A percentile compares a stretch with the other conserved stretches of the same genome.
Conservation (phyloP, 306 rosid genomes). For the Cucurbita maxima region DNA sequence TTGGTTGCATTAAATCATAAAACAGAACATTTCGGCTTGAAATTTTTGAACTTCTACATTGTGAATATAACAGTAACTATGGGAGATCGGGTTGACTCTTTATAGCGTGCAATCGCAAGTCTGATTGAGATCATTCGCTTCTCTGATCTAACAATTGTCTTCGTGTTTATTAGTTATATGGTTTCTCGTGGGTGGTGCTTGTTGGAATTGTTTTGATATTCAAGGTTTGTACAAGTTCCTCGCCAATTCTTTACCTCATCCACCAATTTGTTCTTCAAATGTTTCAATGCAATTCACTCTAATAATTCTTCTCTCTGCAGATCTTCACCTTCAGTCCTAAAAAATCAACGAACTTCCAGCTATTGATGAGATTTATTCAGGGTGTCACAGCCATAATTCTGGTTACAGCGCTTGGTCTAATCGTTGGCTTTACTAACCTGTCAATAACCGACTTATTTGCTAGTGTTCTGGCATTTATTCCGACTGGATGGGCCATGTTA, state of each 20-base stretch:
- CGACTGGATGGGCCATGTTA: conserved; percentile 84
- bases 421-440: conserved; percentile 46
- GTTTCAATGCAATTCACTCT: background rate
- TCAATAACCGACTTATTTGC: conserved; percentile 77
- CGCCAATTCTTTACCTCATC: background rate
- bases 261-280: background rate
- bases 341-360: conserved; percentile 50
- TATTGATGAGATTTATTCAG: conserved; percentile 65
- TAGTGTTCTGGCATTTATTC: conserved; percentile 64
- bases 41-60: background rate
- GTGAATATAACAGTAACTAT: background rate
- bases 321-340: conserved; percentile 73
- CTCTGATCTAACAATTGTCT: conserved; percentile 12
- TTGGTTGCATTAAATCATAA: background rate
- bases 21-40: background rate
- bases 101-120: background rate
- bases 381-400: conserved; percentile 58
- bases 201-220: conserved; percentile 58
- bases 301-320: conserved; percentile 25
- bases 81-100: background rate
- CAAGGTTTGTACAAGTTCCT: conserved; percentile 48
- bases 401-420: conserved; percentile 48
- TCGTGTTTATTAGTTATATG: conserved; percentile 44
- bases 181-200: conserved; percentile 83
- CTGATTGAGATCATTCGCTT: background rate